Evolutionary conservation across 345 rosid genomes (phyloP).

Genomic region (Eucalyptus polybractea): DNA sequence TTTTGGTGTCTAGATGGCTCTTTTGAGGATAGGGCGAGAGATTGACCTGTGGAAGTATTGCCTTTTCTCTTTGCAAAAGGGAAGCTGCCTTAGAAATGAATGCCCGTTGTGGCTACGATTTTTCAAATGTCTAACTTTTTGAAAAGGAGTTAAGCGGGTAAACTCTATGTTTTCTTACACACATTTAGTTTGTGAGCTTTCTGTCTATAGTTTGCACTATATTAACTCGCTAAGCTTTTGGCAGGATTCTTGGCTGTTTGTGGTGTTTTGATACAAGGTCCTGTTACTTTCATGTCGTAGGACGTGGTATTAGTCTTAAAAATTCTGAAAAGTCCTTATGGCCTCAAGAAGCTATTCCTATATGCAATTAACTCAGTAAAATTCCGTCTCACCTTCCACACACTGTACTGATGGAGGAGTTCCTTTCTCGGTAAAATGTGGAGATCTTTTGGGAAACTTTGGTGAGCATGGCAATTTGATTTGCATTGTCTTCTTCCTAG

Average conservation of each 20-base stretch:
- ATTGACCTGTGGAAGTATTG: neutral
- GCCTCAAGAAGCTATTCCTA: conserved; percentile 6
- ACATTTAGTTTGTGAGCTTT: conserved; percentile 6
- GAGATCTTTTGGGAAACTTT: neutral
- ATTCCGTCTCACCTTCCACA: neutral
- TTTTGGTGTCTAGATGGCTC: neutral
- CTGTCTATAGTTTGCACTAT: neutral
- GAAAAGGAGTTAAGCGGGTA: conserved; percentile 34
- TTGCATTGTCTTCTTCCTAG: neutral
- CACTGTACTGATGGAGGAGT: neutral
- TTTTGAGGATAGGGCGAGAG: neutral
- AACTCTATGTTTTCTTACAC: neutral
- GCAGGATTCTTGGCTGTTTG: conserved; percentile 35
- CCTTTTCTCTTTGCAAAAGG: neutral
- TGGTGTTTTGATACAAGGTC: conserved; percentile 30
- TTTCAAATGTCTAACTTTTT: conserved; percentile 16
- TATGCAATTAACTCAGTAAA: conserved; percentile 8
- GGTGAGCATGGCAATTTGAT: neutral
- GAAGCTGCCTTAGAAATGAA: conserved; percentile 8
- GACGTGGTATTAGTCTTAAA: conserved; percentile 16
- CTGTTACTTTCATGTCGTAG: conserved; percentile 34
- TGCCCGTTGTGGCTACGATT: conserved; percentile 13
- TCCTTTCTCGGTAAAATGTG: neutral
- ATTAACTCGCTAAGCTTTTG: conserved; percentile 38
- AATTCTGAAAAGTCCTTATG: conserved; percentile 8